phyloP scores from a whole-genome alignment of 192 early-diverging fungal genomes.

The Coemansia furcata region DNA sequence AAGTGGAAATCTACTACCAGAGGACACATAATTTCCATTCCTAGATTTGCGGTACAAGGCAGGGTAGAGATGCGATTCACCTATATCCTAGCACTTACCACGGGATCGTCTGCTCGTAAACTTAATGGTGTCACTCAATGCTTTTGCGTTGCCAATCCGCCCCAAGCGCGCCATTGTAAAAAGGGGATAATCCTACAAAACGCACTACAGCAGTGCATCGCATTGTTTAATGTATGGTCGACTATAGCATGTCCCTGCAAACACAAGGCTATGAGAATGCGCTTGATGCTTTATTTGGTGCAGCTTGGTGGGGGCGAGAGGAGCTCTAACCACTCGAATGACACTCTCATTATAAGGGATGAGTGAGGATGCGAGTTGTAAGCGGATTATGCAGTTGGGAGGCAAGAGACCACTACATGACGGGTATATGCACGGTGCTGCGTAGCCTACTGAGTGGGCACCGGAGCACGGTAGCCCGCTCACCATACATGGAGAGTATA shows the following conservation, averaged over 20 bases:
- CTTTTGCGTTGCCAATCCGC: background rate
- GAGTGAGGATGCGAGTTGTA: background rate
- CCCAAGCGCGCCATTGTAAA: background rate
- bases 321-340: background rate
- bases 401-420: background rate
- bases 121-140: background rate
- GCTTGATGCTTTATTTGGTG: background rate
- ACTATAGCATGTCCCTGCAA: background rate
- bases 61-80: background rate
- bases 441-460: background rate
- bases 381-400: background rate
- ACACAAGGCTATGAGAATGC: background rate
- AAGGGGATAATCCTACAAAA: background rate
- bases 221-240: background rate
- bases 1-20: background rate
- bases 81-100: background rate
- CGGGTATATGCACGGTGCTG: background rate
- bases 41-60: background rate
- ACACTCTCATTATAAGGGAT: background rate
- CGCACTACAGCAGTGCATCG: background rate
- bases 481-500: background rate
- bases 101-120: background rate
- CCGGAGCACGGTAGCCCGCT: background rate
- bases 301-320: background rate
- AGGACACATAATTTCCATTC: background rate